These are phyloP conservation scores for Yarrowia sp. DNA, from an alignment of 805 yeast species.

Conservation along the genomic window DNA sequence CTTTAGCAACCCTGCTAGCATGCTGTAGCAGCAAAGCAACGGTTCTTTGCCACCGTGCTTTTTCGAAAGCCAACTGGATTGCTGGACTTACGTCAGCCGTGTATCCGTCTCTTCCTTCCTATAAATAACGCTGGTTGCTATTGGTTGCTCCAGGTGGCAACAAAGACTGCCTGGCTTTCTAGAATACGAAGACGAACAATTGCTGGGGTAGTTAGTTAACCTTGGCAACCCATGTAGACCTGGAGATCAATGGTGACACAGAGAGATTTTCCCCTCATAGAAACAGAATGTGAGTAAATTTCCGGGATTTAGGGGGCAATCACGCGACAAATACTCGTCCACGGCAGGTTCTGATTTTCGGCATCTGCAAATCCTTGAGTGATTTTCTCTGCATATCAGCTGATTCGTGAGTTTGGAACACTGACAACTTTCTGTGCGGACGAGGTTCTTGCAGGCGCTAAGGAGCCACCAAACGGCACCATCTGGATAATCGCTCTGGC, in stretches of 20 bases:
- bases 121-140: background rate
- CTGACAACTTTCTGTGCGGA: background rate
- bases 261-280: background rate
- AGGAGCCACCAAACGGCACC: background rate
- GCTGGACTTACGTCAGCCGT: background rate
- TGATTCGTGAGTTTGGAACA: constrained; percentile 13
- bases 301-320: background rate
- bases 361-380: constrained; percentile 2
- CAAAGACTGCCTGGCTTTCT: background rate
- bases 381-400: background rate
- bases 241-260: background rate
- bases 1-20: no score
- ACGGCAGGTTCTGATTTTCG: background rate
- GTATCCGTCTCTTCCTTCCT: background rate
- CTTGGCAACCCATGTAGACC: background rate
- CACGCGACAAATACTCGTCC: background rate
- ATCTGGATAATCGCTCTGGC: constrained; percentile 2
- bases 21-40: no score
- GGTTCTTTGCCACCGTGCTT: no score
- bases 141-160: background rate
- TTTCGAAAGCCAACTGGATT: background rate
- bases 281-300: background rate
- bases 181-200: background rate
- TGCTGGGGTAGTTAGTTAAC: background rate
- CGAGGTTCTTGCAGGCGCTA: background rate